Evolutionary conservation across 192 early-diverging fungal genomes (phyloP), one percentile per base, ranked within the genome.

Genomic region (Coemansia sp.): DNA sequence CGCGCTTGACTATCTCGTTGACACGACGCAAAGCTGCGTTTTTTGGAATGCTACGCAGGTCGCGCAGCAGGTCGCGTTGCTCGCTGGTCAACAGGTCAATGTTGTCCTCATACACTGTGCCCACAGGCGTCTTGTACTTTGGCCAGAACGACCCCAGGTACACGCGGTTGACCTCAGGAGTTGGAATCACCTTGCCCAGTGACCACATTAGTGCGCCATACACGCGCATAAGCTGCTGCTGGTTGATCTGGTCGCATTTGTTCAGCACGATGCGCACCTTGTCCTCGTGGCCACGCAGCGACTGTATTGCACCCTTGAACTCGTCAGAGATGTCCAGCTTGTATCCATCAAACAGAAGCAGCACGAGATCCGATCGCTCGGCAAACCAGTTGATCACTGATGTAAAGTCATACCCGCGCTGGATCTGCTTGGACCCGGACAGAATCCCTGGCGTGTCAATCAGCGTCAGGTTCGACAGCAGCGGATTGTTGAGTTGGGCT

Each of bases 181-280:
- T 94, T 47, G 89, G 85, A 17, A 95, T 84, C 9, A 94, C 92
- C 71, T 90, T 92, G 17, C 93, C 94, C 9, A 95, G 82, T 19
- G 90, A 90, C 91, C 91, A 95, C 94, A 95, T 95, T 74, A 95
- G 79, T 2, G 93, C 92, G 53, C 94, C 94, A 72, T 95, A 93
- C 59, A 95, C 92, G 23, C 93, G 82, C 89, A 94, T 91, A 61
- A 94, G 72, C 72, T 96, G 89, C 66, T 94, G 92, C 57, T 88
- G 87, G 68, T 76, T 90, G 25, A 96, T 88, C 88, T 87, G 87
- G 72, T 96, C 92, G 50, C 88, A 87, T 73, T 96, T 96, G 82
- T 96, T 96, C 29, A 96, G 76, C 57, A 94, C 88, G 5, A 94
- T 84, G 24, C 89, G 83, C 37, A 94, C 84, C 65, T 94, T 96